Evolutionary conservation across 257 asterid genomes (phyloP), one percentile per base, ranked within the genome.

Genomic region (Solanum chmielewskii): DNA sequence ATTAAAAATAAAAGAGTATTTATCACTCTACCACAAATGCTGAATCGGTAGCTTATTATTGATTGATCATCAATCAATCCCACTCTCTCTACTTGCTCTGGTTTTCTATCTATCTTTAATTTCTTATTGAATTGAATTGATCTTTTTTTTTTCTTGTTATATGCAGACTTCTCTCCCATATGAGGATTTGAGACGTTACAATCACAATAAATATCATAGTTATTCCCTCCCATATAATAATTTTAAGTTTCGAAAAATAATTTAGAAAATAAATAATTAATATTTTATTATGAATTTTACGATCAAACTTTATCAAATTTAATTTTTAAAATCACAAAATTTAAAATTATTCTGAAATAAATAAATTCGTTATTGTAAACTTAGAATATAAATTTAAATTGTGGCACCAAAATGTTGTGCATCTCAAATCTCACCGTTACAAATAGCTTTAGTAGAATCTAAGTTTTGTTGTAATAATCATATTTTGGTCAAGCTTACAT

Each of bases 181-280:
- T 9, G 23, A 42, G 66, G 41, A 78, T 44, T 71, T 44, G 84
- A 45, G 84, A 45, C 18, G 84, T 78, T 78, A 45, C 66, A 7
- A 45, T 78, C 84, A 77, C 62, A 78, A 45, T 78, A 27, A 78
- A 45, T 44, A 44, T 25, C 41, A 77, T 7, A 44, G 64, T 68
- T n/a, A 64, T 18, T n/a, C 29, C 29, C 15, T 20, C 64, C 35
- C 35, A 33, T 33, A 33, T 33, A 33, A 33, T 33, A 56, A 56
- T 56, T 56, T 1, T 18, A 56, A 10, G 64, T 56, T 11, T 59
- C 5, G 12, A 59, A 20, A 59, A 59, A 56, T 56, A 3, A 20
- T 56, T 56, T 56, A 1, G 0, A 20, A 5, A 18, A 56, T 1
- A 56, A 18, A 56, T 20, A 18, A 56, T 18, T 56, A 52, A 52